These are phyloP conservation scores for Phyllosticta capitalensis DNA, from an alignment of 2,329 filamentous ascomycete species.

Conservation along the genomic window DNA sequence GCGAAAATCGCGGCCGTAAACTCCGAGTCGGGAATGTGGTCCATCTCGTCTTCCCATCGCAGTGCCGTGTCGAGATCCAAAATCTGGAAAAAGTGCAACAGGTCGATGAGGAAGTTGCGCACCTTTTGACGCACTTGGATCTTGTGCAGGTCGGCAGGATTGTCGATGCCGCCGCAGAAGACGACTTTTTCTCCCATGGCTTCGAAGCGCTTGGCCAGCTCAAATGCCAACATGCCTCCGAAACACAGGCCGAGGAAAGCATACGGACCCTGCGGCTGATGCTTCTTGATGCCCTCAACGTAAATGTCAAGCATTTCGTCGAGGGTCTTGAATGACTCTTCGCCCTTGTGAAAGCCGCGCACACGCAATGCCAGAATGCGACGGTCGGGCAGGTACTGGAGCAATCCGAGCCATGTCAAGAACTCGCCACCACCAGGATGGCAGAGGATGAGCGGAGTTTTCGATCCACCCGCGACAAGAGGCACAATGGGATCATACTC, in stretches of 20 bases:
- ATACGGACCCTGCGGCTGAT: slow-evolving; percentile 7
- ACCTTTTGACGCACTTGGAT: slow-evolving; percentile 4
- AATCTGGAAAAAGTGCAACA: slow-evolving; percentile 11
- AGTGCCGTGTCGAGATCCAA: slow-evolving; percentile 5
- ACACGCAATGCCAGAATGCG: slow-evolving; percentile 3
- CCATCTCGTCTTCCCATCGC: slow-evolving; percentile 9
- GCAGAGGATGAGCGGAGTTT: slow-evolving; percentile 9
- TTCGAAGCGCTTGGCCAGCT: slow-evolving; percentile 10
- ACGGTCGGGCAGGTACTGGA: slow-evolving; percentile 6
- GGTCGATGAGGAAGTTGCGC: slow-evolving; percentile 10
- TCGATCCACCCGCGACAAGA: slow-evolving; percentile 3
- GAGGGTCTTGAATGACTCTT: slow-evolving; percentile 3
- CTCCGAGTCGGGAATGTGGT: slow-evolving; percentile 6
- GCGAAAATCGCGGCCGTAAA: slow-evolving; percentile 10
- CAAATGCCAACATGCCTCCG: slow-evolving; percentile 7
- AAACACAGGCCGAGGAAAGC: slow-evolving; percentile 7
- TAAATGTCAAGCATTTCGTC: slow-evolving; percentile 10
- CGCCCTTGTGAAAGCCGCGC: slow-evolving; percentile 9
- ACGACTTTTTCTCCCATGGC: not conserved
- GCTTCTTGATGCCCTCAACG: slow-evolving; percentile 4
- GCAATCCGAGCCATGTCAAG: slow-evolving; percentile 7
- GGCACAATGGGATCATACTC: slow-evolving; percentile 10
- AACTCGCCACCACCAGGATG: slow-evolving; percentile 10
- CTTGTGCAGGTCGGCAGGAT: slow-evolving; percentile 5
- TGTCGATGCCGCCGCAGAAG: slow-evolving; percentile 9